These are phyloP conservation scores for Oenanthe sinensis DNA, from an alignment of 129 eudicot genomes.

Conservation along the genomic window DNA sequence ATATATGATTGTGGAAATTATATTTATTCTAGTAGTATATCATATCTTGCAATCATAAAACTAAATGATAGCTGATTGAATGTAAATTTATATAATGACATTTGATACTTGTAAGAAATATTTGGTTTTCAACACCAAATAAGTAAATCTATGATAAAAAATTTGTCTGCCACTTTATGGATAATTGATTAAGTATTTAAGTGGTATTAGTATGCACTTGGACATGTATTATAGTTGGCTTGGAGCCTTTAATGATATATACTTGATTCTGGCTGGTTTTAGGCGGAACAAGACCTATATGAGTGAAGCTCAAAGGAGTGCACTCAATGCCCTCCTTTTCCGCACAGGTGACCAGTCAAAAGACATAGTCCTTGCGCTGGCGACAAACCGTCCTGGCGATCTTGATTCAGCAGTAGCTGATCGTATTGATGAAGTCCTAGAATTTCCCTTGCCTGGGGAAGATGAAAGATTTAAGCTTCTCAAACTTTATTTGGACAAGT, in stretches of 20 bases:
- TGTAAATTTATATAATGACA: neutral
- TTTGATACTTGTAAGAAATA: neutral
- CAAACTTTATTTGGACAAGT: conserved; percentile 76
- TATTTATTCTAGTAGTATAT: neutral
- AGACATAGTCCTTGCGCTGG: conserved; percentile 91
- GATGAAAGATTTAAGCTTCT: conserved; percentile 79
- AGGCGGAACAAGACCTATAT: conserved; percentile 96
- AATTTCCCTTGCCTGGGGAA: conserved; percentile 95
- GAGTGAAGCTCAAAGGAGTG: conserved; percentile 99
- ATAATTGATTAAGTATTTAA: neutral
- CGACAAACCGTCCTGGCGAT: conserved; percentile 95
- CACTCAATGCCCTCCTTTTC: conserved; percentile 87
- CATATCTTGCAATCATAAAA: neutral
- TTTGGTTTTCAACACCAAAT: neutral
- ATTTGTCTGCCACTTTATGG: neutral
- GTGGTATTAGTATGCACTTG: neutral
- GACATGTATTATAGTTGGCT: neutral
- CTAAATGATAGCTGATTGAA: neutral
- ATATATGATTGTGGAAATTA: neutral
- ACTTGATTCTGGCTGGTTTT: conserved; percentile 6
- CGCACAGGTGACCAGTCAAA: conserved; percentile 98
- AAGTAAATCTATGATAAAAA: neutral
- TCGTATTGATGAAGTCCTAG: conserved; percentile 92
- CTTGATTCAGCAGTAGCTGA: conserved; percentile 96
- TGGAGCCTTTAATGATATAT: neutral